These are phyloP conservation scores for Acacia concinna DNA, from an alignment of 331 rosid genomes.

Conservation along the genomic window DNA sequence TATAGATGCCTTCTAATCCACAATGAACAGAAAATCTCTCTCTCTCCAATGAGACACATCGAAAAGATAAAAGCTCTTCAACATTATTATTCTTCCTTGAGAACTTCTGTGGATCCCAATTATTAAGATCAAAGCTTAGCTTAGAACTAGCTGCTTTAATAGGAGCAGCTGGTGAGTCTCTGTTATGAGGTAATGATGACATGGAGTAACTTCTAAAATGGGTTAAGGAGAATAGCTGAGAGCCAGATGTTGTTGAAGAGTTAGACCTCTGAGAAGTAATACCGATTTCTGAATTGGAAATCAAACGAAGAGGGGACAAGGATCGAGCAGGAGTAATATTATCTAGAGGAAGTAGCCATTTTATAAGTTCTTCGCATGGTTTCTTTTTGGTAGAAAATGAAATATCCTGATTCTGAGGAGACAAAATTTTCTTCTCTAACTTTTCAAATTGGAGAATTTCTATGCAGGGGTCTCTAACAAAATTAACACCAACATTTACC, in stretches of 20 bases:
- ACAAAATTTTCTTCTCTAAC: constrained; percentile 46
- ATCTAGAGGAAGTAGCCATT: constrained; percentile 92
- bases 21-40: constrained; percentile 90
- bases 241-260: constrained; percentile 53
- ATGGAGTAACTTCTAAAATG: constrained; percentile 95
- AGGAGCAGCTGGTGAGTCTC: constrained; percentile 50
- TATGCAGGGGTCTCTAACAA: constrained; percentile 74
- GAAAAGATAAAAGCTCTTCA: constrained; percentile 80
- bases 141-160: constrained; percentile 73
- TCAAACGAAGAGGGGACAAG: constrained; percentile 53
- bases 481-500: constrained; percentile 72
- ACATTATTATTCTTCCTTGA: constrained; percentile 48
- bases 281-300: constrained; percentile 59
- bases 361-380: constrained; percentile 76
- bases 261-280: constrained; percentile 56
- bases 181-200: constrained; percentile 84
- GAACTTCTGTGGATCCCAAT: constrained; percentile 69
- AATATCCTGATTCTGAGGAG: constrained; percentile 44
- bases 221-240: constrained; percentile 67
- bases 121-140: constrained; percentile 76
- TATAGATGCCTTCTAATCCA: constrained; percentile 86
- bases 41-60: constrained; percentile 84
- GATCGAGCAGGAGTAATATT: constrained; percentile 57
- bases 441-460: constrained; percentile 97
- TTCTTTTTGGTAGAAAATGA: constrained; percentile 51